Conservation (phyloP, 495 filamentous ascomycete genomes). For the Astrocystis sublimbata region DNA sequence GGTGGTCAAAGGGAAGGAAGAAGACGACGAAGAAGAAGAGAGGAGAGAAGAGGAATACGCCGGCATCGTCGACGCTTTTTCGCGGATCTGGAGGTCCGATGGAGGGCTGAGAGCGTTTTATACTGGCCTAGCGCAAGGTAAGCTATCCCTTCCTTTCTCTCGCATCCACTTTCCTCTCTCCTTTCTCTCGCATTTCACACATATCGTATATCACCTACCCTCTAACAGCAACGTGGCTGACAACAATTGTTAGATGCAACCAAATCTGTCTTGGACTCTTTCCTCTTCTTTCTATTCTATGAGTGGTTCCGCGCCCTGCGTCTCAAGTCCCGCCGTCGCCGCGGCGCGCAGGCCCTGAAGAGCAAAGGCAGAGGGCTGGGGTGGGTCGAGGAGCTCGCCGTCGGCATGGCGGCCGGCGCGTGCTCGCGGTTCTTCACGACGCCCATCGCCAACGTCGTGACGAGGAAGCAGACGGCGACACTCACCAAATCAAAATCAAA, state of each 20-base stretch:
- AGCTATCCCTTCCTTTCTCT: constrained; percentile 49
- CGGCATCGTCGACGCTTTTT: constrained; percentile 65
- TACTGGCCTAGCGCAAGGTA: constrained; percentile 70
- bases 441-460: constrained; percentile 81
- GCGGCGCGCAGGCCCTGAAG: background rate
- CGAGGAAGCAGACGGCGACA: constrained; percentile 71
- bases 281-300: constrained; percentile 76
- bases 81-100: constrained; percentile 70
- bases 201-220: background rate
- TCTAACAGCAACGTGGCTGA: background rate
- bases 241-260: constrained; percentile 6
- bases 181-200: background rate
- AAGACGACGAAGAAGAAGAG: too few species aligned
- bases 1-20: too few species aligned
- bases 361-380: constrained; percentile 53
- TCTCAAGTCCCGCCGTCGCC: constrained; percentile 39
- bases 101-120: constrained; percentile 74
- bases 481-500: too few species aligned
- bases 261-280: constrained; percentile 23
- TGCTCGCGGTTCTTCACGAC: constrained; percentile 78
- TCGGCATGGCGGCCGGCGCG: constrained; percentile 77
- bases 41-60: constrained; percentile 57
- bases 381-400: constrained; percentile 69
- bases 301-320: constrained; percentile 57
- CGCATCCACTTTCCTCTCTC: background rate